phyloP scores from a whole-genome alignment of 345 rosid species.

The Litchi chinensis region DNA sequence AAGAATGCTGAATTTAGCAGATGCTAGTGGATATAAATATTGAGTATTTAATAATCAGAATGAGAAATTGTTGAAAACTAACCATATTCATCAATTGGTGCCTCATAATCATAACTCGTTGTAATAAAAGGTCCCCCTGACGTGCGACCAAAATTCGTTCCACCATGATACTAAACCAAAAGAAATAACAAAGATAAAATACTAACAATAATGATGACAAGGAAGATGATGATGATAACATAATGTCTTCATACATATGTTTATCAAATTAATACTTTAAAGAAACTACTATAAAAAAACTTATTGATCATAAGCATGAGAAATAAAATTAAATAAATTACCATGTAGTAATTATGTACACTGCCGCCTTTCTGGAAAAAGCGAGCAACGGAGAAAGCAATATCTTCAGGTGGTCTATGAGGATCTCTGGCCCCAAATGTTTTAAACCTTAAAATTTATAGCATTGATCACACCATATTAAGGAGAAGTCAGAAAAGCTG shows the following conservation, averaged over 20 bases:
- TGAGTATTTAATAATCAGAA: background rate
- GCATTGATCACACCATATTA: background rate
- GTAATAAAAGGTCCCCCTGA: conserved; percentile 95
- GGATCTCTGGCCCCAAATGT: conserved; percentile 90
- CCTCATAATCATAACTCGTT: conserved; percentile 96
- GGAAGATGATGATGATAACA: background rate
- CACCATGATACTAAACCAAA: conserved; percentile 82
- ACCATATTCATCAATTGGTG: conserved; percentile 99
- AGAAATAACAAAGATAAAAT: conserved; percentile 2
- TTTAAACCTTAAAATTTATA: conserved; percentile 62
- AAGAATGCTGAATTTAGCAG: background rate
- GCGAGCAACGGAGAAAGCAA: conserved; percentile 87
- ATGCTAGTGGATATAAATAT: background rate
- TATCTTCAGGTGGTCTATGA: conserved; percentile 86
- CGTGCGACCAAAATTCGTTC: conserved; percentile 96
- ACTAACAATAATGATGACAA: conserved; percentile 1
- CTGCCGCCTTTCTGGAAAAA: conserved; percentile 94
- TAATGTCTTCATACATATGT: background rate
- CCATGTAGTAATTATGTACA: conserved; percentile 93
- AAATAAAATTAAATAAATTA: conserved; percentile 30
- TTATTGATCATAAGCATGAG: background rate
- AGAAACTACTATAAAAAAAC: background rate
- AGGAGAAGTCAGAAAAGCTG: conserved; percentile 15
- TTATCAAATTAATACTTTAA: background rate
- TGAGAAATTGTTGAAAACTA: conserved; percentile 19